Evolutionary conservation across 805 yeast genomes (phyloP), one percentile per base, ranked within the genome.

Genomic region (Starmerella etchellsii): DNA sequence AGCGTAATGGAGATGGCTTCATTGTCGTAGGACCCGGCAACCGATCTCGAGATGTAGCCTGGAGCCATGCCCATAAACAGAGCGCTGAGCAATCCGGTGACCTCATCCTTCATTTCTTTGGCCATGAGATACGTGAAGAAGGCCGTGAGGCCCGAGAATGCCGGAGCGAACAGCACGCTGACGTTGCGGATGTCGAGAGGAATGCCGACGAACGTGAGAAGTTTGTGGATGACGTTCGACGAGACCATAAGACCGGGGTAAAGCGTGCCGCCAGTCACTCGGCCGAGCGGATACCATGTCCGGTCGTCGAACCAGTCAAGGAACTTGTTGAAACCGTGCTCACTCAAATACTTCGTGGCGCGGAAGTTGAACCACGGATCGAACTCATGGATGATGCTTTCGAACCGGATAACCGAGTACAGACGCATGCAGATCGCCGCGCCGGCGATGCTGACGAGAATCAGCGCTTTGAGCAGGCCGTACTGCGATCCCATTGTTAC

Each of bases 161-260:
- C 96, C 18, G 99, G 99, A 0, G 98, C 98, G 48, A 91, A 72
- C 64, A 91, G 60, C 20, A 91, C 99, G 70, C 97, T 88, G 46
- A 91, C 76, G 63, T 91, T 88, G 62, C 98, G 76, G 52, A 91
- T 91, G 60, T 91, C 97, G 39, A 91, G 68, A 16, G 97, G 97
- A 43, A 91, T 62, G 5, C 85, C 76, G 32, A 75, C 52, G 34
- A 75, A 61, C 42, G 70, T 67, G 47, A 91, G 67, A 4, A 74
- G 54, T 53, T 76, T 81, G 78, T 88, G 87, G 43, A 93, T 78
- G 19, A 82, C 70, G 19, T 94, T 93, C n/a, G 93, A 77, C 3
- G 98, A 84, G 21, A 93, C 95, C 99, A 91, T 91, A 51, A 93
- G 67, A 7, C 99, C 99, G 3, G 99, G 99, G 57, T 93, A 91